Conservation (phyloP, 305 asterid species). For the Ruellia speciosa region DNA sequence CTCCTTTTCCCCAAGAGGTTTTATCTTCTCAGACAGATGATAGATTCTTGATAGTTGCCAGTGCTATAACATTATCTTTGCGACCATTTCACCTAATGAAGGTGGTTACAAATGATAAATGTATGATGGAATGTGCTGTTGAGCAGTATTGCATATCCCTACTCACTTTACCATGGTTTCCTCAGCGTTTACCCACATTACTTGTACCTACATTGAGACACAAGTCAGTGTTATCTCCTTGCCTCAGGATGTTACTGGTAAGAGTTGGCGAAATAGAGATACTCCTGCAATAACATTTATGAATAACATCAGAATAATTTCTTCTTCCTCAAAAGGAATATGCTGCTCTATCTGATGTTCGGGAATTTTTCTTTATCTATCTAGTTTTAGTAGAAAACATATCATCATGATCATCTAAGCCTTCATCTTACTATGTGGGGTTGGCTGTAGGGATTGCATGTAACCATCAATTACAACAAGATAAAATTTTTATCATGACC, state of each 20-base stretch:
- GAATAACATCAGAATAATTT: conserved; percentile 1
- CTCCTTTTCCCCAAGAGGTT: conserved; percentile 36
- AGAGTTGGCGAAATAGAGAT: conserved; percentile 30
- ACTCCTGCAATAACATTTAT: conserved; percentile 13
- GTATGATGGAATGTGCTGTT: conserved; percentile 42
- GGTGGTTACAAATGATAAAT: conserved; percentile 32
- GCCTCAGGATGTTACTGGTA: conserved; percentile 79
- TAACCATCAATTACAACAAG: too few species aligned
- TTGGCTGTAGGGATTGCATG: too few species aligned
- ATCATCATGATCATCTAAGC: conserved; percentile 2
- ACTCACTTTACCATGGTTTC: conserved; percentile 84
- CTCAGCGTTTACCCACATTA: conserved; percentile 70
- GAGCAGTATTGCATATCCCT: conserved; percentile 60
- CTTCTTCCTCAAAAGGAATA: conserved; percentile 6
- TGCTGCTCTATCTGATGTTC: conserved; percentile 16
- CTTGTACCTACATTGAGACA: conserved; percentile 87
- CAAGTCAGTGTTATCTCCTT: conserved; percentile 66
- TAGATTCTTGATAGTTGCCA: conserved; percentile 62
- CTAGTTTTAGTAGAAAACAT: background rate
- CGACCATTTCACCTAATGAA: conserved; percentile 65
- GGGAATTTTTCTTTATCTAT: conserved; percentile 3
- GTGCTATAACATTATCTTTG: conserved; percentile 77
- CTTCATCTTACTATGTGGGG: too few species aligned
- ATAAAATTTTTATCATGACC: too few species aligned
- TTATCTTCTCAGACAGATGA: conserved; percentile 51